Conservation (phyloP, 2,329 filamentous ascomycete species). For the Cercospora sp. region DNA sequence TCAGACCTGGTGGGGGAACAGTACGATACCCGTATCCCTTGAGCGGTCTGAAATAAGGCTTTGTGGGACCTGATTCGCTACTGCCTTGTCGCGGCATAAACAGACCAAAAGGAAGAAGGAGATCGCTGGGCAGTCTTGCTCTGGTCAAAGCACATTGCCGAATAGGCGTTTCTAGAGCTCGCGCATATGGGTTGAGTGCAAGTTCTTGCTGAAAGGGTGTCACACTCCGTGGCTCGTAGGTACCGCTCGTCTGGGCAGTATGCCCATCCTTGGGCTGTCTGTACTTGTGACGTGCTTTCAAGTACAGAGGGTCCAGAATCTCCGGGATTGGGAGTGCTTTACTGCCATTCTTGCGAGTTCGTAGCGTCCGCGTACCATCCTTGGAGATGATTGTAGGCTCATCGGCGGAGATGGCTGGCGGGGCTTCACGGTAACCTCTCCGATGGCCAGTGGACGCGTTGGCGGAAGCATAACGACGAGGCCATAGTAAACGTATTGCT, state of each 20-base stretch:
- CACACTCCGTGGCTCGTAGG: slow-evolving; percentile 45
- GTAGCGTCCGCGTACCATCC: slow-evolving; percentile 36
- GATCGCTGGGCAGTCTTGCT: slow-evolving; percentile 57
- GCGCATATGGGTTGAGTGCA: slow-evolving; percentile 64
- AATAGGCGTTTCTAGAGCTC: slow-evolving; percentile 61
- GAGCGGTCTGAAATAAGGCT: neutral
- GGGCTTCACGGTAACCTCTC: neutral
- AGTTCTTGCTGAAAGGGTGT: slow-evolving; percentile 61
- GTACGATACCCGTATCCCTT: neutral
- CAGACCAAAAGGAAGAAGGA: slow-evolving; percentile 63
- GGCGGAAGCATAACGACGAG: neutral
- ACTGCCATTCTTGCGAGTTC: slow-evolving; percentile 39
- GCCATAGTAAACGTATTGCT: neutral
- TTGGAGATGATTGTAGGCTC: slow-evolving; percentile 4
- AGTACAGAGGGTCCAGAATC: slow-evolving; percentile 49
- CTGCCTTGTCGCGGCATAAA: slow-evolving; percentile 46
- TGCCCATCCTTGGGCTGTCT: slow-evolving; percentile 44
- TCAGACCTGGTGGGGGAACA: slow-evolving; percentile 47
- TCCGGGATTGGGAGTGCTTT: slow-evolving; percentile 50
- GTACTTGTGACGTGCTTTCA: slow-evolving; percentile 40
- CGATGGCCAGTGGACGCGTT: neutral
- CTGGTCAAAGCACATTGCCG: slow-evolving; percentile 58
- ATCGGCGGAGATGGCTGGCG: neutral
- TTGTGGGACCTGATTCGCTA: neutral
- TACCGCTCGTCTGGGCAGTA: neutral